A percentile compares a stretch with the other conserved stretches of the same genome.
phyloP scores from a whole-genome alignment of 345 rosid genomes.

The Iberis pinnata region DNA sequence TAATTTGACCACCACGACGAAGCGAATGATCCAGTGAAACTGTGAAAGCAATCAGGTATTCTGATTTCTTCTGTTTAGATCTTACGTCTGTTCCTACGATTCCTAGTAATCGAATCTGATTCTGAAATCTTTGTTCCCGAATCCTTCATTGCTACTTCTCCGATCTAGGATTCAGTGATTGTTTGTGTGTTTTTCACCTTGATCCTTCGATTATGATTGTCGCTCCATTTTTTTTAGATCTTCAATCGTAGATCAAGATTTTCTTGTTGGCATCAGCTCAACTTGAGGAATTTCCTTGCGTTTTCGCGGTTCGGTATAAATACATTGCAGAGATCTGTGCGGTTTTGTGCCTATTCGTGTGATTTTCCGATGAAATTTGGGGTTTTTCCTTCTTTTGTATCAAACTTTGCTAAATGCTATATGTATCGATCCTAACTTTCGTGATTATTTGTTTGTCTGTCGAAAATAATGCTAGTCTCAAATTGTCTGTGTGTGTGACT shows the following conservation, averaged over 20 bases:
- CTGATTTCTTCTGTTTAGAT: conserved; percentile 1
- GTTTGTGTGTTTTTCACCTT: conserved; percentile 5
- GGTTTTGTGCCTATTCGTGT: neutral
- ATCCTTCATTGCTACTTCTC: conserved; percentile 18
- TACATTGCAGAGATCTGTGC: conserved; percentile 24
- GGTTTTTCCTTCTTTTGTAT: neutral
- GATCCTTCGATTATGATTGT: conserved; percentile 1
- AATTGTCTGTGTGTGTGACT: neutral
- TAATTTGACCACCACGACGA: too few relatives aligned
- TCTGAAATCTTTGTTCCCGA: neutral
- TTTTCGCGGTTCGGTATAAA: neutral
- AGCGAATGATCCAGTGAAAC: too few relatives aligned
- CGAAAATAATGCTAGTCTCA: neutral
- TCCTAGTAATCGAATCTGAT: conserved; percentile 1
- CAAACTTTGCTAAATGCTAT: neutral
- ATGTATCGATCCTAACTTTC: neutral
- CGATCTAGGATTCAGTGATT: conserved; percentile 6
- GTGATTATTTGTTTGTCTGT: neutral
- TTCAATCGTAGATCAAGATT: neutral
- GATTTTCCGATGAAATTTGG: neutral
- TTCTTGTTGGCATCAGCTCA: neutral
- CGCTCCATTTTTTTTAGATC: neutral
- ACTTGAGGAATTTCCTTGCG: neutral
- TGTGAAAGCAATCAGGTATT: conserved; percentile 2
- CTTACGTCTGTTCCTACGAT: neutral